Conservation (phyloP, 169 alveolate species). For the Plasmodium berghei region DNA sequence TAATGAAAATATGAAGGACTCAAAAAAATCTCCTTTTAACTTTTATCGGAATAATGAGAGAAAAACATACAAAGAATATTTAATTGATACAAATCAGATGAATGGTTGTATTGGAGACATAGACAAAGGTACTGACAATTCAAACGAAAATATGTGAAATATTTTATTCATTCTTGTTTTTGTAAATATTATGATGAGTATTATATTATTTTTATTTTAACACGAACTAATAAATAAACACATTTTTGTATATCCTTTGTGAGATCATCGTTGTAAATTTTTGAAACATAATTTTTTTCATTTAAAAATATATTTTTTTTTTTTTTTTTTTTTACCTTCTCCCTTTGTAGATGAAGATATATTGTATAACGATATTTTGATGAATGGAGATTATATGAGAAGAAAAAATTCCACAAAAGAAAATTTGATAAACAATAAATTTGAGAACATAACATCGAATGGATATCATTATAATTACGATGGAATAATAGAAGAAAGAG, state of each 20-base stretch:
- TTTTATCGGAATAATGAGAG: slow-evolving; percentile 13
- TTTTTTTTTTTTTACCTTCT: background rate
- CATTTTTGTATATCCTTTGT: too few relatives aligned
- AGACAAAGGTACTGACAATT: background rate
- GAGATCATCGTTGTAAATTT: too few relatives aligned
- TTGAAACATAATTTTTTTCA: too few relatives aligned
- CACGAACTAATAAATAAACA: too few relatives aligned
- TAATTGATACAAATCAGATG: background rate
- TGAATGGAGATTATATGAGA: background rate
- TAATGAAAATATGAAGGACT: background rate
- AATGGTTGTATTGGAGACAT: background rate
- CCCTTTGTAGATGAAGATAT: background rate
- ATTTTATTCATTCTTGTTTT: too few relatives aligned
- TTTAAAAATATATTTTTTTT: background rate
- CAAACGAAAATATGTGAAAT: background rate
- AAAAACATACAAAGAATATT: slow-evolving; percentile 25
- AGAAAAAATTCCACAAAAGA: slow-evolving; percentile 1
- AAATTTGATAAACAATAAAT: background rate
- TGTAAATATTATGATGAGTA: too few relatives aligned
- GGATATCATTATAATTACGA: slow-evolving; percentile 1
- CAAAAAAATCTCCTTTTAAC: slow-evolving; percentile 18
- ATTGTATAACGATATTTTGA: background rate
- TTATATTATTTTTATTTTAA: too few relatives aligned
- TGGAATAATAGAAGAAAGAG: background rate
- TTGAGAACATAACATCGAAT: slow-evolving; percentile 10